Evolutionary conservation across 495 filamentous ascomycete genomes (phyloP).

Genomic region (Annulohypoxylon maeteangense): DNA sequence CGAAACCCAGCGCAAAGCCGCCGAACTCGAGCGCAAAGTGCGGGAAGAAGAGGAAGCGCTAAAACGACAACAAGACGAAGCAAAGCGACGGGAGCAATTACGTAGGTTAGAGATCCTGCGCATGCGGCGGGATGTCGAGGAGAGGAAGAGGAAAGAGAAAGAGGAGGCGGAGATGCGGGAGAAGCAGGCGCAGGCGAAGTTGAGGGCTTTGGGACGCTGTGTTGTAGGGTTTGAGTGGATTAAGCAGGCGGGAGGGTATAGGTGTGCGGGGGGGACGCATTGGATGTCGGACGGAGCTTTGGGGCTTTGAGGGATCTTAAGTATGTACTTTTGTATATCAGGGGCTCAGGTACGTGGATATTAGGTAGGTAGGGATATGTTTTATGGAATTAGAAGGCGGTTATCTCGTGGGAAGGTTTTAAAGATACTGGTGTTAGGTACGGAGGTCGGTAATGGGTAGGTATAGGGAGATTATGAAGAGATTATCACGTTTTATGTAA

Average conservation of each 20-base stretch:
- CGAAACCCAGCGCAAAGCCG: conserved; percentile 15
- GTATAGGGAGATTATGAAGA: no score
- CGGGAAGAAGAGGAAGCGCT: conserved; percentile 42
- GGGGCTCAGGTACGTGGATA: no score
- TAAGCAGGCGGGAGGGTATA: conserved; percentile 60
- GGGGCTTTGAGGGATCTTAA: conserved; percentile 30
- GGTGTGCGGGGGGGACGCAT: conserved; percentile 65
- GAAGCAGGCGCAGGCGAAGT: conserved; percentile 53
- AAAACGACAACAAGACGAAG: conserved; percentile 35
- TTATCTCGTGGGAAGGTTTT: no score
- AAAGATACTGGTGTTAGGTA: no score
- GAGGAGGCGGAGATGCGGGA: conserved; percentile 53
- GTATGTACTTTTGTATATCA: no score
- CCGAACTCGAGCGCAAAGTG: conserved; percentile 40
- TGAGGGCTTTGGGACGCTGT: conserved; percentile 63
- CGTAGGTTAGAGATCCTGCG: conserved; percentile 27
- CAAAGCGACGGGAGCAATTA: conserved; percentile 29
- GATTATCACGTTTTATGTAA: no score
- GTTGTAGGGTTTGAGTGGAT: conserved; percentile 65
- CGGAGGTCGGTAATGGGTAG: no score
- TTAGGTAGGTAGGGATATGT: no score
- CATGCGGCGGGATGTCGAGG: conserved; percentile 13
- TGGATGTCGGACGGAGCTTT: conserved; percentile 52
- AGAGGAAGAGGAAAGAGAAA: conserved; percentile 40
- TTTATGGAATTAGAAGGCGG: no score